phyloP scores from a whole-genome alignment of 306 rosid species.

The Luffa acutangula region DNA sequence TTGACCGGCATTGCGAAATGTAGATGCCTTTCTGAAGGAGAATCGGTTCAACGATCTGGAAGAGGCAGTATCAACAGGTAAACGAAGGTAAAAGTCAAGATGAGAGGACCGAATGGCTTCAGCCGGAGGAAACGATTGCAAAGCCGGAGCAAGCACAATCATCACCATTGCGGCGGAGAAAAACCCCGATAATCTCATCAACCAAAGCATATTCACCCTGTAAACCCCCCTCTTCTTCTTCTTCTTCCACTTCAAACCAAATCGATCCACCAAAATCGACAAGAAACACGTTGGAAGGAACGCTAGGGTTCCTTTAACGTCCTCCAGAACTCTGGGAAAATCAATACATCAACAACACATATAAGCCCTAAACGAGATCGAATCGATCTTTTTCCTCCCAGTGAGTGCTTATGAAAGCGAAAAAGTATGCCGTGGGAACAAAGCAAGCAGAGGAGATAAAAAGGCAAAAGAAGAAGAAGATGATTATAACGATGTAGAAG shows the following conservation, averaged over 20 bases:
- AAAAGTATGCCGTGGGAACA: conserved; percentile 29
- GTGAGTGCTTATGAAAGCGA: conserved; percentile 15
- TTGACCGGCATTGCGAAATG: conserved; percentile 45
- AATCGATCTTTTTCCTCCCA: conserved; percentile 7
- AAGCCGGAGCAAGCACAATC: conserved; percentile 44
- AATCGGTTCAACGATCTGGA: conserved; percentile 16
- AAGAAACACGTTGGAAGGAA: background rate
- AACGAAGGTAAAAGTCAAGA: conserved; percentile 19
- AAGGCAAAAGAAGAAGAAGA: conserved; percentile 7
- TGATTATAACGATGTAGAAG: background rate
- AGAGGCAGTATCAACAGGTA: conserved; percentile 10
- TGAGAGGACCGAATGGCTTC: conserved; percentile 51
- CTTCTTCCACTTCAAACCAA: conserved; percentile 15
- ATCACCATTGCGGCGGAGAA: conserved; percentile 43
- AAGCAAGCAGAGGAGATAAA: conserved; percentile 22
- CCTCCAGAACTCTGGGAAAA: conserved; percentile 11
- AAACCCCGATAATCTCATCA: conserved; percentile 32
- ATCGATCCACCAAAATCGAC: conserved; percentile 14
- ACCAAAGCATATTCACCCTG: conserved; percentile 27
- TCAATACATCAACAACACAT: background rate
- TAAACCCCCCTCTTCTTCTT: conserved; percentile 16
- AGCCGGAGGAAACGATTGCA: conserved; percentile 51
- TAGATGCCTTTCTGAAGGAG: conserved; percentile 32
- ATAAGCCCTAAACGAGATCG: background rate
- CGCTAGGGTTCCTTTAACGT: conserved; percentile 25